These are phyloP conservation scores for Silene vulgaris DNA, from an alignment of 179 eudicot genomes.

Conservation along the genomic window DNA sequence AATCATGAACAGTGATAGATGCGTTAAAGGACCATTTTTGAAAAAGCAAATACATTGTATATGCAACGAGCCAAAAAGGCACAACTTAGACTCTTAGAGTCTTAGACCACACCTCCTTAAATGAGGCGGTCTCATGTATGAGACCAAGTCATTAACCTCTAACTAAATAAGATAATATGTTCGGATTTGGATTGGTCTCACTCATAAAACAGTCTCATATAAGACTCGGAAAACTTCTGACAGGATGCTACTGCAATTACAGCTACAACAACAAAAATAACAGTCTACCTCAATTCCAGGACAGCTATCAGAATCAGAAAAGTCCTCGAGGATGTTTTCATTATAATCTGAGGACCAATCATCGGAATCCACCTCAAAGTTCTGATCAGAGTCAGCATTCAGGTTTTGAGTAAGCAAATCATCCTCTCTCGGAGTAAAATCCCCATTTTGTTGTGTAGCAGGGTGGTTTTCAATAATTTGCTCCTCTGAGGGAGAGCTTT, in stretches of 20 bases:
- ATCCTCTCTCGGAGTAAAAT: slow-evolving; percentile 14
- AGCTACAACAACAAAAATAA: slow-evolving; percentile 1
- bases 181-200: neutral
- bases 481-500: slow-evolving; percentile 42
- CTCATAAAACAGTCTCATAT: neutral
- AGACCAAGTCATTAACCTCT: neutral
- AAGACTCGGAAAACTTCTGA: too few relatives aligned
- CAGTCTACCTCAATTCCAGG: slow-evolving; percentile 37
- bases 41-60: neutral
- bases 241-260: neutral
- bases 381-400: slow-evolving; percentile 27
- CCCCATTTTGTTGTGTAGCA: slow-evolving; percentile 22
- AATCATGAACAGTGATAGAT: neutral
- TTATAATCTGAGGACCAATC: slow-evolving; percentile 57
- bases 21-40: neutral
- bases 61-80: neutral
- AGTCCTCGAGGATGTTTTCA: slow-evolving; percentile 42
- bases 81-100: neutral
- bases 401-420: slow-evolving; percentile 17
- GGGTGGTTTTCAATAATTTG: slow-evolving; percentile 22
- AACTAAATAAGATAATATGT: neutral
- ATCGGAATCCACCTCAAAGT: slow-evolving; percentile 42
- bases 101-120: neutral
- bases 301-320: slow-evolving; percentile 61
- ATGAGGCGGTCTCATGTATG: neutral